Evolutionary conservation across 371 early-diverging fungal species (phyloP).

Genomic region (Mortierella sp.): DNA sequence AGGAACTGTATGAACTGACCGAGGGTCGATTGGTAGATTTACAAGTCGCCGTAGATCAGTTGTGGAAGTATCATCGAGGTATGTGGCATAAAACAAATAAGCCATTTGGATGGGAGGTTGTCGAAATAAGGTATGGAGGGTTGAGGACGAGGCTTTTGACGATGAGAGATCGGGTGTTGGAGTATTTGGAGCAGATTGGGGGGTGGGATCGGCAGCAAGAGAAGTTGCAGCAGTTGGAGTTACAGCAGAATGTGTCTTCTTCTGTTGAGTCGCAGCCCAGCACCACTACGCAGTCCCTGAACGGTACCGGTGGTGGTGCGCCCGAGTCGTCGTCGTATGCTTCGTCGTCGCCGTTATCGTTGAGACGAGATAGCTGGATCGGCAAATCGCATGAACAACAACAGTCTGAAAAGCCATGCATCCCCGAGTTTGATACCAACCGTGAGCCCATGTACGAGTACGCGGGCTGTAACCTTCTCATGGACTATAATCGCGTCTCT

Average conservation of each 20-base stretch:
- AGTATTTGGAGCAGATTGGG: conserved; percentile 64
- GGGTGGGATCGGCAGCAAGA: conserved; percentile 36
- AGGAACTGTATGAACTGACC: conserved; percentile 41
- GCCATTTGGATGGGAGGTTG: conserved; percentile 90
- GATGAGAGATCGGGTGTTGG: conserved; percentile 80
- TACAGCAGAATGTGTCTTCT: conserved; percentile 36
- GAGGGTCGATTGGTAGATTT: conserved; percentile 68
- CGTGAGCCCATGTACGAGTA: conserved; percentile 75
- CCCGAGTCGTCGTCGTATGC: neutral
- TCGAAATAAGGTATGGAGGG: conserved; percentile 89
- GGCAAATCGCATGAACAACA: conserved; percentile 39
- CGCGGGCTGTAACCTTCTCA: conserved; percentile 71
- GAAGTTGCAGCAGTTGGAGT: conserved; percentile 46
- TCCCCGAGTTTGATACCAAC: conserved; percentile 80
- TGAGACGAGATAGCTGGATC: conserved; percentile 53
- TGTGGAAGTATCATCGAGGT: conserved; percentile 86
- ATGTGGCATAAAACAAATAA: conserved; percentile 85
- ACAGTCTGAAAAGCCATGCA: conserved; percentile 59
- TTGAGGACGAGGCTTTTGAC: conserved; percentile 80
- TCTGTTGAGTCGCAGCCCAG: conserved; percentile 28
- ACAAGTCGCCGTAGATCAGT: conserved; percentile 73
- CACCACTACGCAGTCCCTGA: neutral
- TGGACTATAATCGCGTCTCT: conserved; percentile 80
- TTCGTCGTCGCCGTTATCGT: neutral
- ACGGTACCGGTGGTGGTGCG: neutral